Conservation (phyloP, 2,329 filamentous ascomycete genomes). For the Didymellaceae sp. region DNA sequence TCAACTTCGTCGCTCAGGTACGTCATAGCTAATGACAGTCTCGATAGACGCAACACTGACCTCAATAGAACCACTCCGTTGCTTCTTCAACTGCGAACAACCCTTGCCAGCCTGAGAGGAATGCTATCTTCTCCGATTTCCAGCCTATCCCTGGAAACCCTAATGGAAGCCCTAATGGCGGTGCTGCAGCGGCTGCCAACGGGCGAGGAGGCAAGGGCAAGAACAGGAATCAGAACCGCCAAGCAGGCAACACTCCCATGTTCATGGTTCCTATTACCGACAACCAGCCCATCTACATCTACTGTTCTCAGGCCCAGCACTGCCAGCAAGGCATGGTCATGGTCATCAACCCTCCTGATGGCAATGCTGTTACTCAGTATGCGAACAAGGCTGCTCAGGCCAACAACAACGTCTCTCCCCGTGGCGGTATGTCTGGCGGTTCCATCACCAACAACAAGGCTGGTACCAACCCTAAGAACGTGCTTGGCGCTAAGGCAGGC, state of each 20-base stretch:
- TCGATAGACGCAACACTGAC: neutral
- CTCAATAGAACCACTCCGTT: slow-evolving; percentile 35
- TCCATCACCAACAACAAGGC: slow-evolving; percentile 29
- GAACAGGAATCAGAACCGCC: slow-evolving; percentile 31
- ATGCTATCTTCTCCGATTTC: slow-evolving; percentile 40
- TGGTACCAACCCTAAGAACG: slow-evolving; percentile 30
- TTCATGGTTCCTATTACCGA: slow-evolving; percentile 39
- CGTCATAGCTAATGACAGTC: neutral
- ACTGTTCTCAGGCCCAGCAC: slow-evolving; percentile 72
- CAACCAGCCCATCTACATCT: slow-evolving; percentile 75
- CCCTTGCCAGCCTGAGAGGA: slow-evolving; percentile 33
- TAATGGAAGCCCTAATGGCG: slow-evolving; percentile 24
- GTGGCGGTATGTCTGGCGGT: slow-evolving; percentile 30
- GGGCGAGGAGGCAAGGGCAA: slow-evolving; percentile 14
- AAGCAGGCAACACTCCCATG: slow-evolving; percentile 30
- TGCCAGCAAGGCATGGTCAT: slow-evolving; percentile 77
- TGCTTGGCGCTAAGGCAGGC: slow-evolving; percentile 14
- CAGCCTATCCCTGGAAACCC: slow-evolving; percentile 31
- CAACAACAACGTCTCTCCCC: slow-evolving; percentile 34
- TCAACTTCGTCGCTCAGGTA: slow-evolving; percentile 35
- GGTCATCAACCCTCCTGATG: slow-evolving; percentile 66
- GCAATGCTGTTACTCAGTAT: slow-evolving; percentile 34
- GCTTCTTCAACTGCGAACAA: slow-evolving; percentile 34
- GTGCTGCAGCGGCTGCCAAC: slow-evolving; percentile 6
- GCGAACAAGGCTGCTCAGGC: slow-evolving; percentile 31